These are phyloP conservation scores for Boletellus ananas DNA, from an alignment of 768 basidiomycete species.

Conservation along the genomic window DNA sequence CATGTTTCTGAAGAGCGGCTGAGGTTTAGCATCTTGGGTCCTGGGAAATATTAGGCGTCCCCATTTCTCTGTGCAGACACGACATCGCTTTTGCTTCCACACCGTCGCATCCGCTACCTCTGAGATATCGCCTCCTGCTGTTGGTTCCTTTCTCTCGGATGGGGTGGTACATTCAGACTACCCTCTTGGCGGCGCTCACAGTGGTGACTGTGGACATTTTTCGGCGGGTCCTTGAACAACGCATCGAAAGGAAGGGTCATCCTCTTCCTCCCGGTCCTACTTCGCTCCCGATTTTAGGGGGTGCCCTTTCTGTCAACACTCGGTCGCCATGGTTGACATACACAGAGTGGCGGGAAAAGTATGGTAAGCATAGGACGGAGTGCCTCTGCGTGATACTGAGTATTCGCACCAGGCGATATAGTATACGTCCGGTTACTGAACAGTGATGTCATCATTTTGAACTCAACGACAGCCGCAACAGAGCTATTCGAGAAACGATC, in stretches of 20 bases:
- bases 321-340: slow-evolving; percentile 4
- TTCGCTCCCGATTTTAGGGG: slow-evolving; percentile 4
- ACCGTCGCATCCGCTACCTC: neutral
- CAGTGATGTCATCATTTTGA: neutral
- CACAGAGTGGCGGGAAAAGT: slow-evolving; percentile 1
- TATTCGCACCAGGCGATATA: neutral
- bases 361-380: neutral
- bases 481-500: slow-evolving; percentile 1
- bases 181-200: neutral
- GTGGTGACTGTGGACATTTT: neutral
- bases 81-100: neutral
- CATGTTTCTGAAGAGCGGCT: too few relatives aligned
- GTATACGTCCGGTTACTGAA: neutral
- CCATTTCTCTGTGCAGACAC: too few relatives aligned
- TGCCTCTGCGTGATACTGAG: neutral
- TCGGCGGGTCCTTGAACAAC: neutral
- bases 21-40: too few relatives aligned
- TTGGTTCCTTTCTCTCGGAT: neutral
- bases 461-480: neutral
- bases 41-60: too few relatives aligned
- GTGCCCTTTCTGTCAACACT: neutral
- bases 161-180: neutral
- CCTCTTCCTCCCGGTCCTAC: slow-evolving; percentile 8
- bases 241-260: neutral
- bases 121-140: too few relatives aligned